phyloP scores from a whole-genome alignment of 495 filamentous ascomycete genomes.

The Choiromyces venosus region DNA sequence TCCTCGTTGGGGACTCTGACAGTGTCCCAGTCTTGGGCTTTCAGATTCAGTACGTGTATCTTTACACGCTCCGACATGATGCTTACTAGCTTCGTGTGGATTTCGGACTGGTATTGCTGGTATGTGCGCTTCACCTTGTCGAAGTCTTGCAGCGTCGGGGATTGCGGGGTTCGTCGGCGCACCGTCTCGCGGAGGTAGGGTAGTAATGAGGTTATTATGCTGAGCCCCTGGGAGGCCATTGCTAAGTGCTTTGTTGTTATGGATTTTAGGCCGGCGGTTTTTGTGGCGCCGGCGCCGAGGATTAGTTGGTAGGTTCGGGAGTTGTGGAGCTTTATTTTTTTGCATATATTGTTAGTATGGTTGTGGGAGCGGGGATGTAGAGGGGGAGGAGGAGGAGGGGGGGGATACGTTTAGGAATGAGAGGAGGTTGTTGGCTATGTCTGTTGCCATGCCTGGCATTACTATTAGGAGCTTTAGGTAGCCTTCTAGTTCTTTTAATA shows the following conservation, averaged over 20 bases:
- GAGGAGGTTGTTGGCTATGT: constrained; percentile 66
- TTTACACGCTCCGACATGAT: constrained; percentile 82
- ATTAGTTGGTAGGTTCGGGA: constrained; percentile 90
- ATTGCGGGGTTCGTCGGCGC: constrained; percentile 62
- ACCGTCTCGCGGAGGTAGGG: constrained; percentile 90
- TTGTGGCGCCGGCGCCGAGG: constrained; percentile 85
- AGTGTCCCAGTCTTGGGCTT: constrained; percentile 69
- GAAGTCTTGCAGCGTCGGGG: constrained; percentile 74
- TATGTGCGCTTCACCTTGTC: constrained; percentile 84
- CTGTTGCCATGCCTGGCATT: constrained; percentile 80
- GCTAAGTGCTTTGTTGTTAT: constrained; percentile 96
- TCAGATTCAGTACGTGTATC: constrained; percentile 67
- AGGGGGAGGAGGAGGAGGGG: neutral
- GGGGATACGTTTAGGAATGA: constrained; percentile 44
- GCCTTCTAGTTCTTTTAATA: constrained; percentile 70
- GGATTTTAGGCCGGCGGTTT: constrained; percentile 86
- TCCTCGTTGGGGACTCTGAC: constrained; percentile 42
- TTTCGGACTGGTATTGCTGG: constrained; percentile 88
- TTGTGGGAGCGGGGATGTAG: neutral
- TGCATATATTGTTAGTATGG: constrained; percentile 40
- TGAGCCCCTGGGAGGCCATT: constrained; percentile 80
- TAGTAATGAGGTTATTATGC: constrained; percentile 79
- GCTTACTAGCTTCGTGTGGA: constrained; percentile 91
- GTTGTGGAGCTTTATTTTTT: constrained; percentile 82
- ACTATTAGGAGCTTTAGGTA: constrained; percentile 76